A percentile compares a stretch with the other conserved stretches of the same genome.
Conservation (phyloP, 2,329 filamentous ascomycete genomes). For the Nemania serpens region DNA sequence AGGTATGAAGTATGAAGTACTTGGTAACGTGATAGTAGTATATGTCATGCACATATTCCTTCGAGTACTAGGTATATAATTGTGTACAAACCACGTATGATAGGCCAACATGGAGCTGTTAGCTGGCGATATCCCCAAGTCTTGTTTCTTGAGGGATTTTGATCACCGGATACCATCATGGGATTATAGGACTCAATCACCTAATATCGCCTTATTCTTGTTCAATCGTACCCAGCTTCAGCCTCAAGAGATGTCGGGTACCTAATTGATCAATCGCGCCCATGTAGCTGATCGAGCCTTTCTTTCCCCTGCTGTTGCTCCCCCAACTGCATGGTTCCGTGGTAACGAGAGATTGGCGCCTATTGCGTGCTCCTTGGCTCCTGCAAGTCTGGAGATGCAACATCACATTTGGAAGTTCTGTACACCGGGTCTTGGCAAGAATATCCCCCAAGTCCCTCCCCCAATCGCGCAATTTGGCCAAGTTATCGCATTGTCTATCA, state of each 20-base stretch:
- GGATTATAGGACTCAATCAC: neutral
- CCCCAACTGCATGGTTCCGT: neutral
- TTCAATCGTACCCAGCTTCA: neutral
- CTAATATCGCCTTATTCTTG: neutral
- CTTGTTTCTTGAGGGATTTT: neutral
- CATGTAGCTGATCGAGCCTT: neutral
- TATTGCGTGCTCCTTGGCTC: slow-evolving; percentile 27
- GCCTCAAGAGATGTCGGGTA: neutral
- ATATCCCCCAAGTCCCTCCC: neutral
- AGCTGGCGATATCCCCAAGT: neutral
- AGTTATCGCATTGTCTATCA: slow-evolving; percentile 12
- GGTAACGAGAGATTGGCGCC: slow-evolving; percentile 19
- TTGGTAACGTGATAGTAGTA: no score
- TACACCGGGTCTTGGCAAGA: slow-evolving; percentile 4
- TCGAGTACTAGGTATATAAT: neutral
- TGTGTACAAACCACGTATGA: neutral
- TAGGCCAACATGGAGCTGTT: neutral
- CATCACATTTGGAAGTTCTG: slow-evolving; percentile 19
- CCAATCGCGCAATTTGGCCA: slow-evolving; percentile 15
- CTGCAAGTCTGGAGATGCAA: slow-evolving; percentile 1
- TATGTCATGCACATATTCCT: no score
- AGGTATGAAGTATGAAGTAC: no score
- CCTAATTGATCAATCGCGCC: neutral
- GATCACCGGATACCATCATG: neutral
- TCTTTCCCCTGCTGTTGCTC: neutral